Conservation (phyloP, 768 basidiomycete genomes). For the Tulasnella sp. region DNA sequence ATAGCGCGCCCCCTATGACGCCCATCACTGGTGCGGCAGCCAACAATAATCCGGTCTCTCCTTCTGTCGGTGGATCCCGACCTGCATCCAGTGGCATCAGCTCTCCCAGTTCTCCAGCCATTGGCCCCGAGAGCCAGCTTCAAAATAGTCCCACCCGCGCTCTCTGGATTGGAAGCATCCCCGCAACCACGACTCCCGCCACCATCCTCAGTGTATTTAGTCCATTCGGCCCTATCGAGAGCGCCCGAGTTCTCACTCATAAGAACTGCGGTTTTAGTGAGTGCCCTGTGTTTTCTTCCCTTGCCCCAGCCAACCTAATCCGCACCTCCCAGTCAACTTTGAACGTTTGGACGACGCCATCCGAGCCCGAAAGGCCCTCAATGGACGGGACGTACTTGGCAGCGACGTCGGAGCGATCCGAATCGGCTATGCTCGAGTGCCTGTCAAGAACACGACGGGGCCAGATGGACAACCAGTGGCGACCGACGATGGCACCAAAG, state of each 20-base stretch:
- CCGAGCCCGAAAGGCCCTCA: slow-evolving; percentile 89
- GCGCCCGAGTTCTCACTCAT: slow-evolving; percentile 90
- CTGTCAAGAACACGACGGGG: slow-evolving; percentile 78
- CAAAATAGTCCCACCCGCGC: slow-evolving; percentile 92
- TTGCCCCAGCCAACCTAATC: slow-evolving; percentile 9
- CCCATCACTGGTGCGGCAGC: slow-evolving; percentile 71
- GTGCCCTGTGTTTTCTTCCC: slow-evolving; percentile 37
- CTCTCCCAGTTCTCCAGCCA: slow-evolving; percentile 35
- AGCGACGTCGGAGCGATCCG: slow-evolving; percentile 95
- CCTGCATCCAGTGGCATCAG: slow-evolving; percentile 43
- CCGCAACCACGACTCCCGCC: slow-evolving; percentile 89
- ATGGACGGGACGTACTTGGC: slow-evolving; percentile 92
- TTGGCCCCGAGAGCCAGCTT: slow-evolving; percentile 60
- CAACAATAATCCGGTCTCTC: slow-evolving; percentile 60
- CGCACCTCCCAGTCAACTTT: slow-evolving; percentile 70
- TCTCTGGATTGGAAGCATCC: slow-evolving; percentile 97
- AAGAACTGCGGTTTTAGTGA: slow-evolving; percentile 92
- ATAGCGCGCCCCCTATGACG: slow-evolving; percentile 82
- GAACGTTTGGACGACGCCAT: slow-evolving; percentile 97
- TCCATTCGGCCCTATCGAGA: slow-evolving; percentile 96
- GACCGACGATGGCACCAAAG: slow-evolving; percentile 44
- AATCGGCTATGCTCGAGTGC: slow-evolving; percentile 95
- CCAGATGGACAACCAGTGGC: slow-evolving; percentile 46
- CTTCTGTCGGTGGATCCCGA: slow-evolving; percentile 41
- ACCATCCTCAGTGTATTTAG: slow-evolving; percentile 95